A percentile compares a stretch with the other conserved stretches of the same genome.
Evolutionary conservation across 164 flowering plant species (phyloP).

Genomic region (Vitis cinerea): DNA sequence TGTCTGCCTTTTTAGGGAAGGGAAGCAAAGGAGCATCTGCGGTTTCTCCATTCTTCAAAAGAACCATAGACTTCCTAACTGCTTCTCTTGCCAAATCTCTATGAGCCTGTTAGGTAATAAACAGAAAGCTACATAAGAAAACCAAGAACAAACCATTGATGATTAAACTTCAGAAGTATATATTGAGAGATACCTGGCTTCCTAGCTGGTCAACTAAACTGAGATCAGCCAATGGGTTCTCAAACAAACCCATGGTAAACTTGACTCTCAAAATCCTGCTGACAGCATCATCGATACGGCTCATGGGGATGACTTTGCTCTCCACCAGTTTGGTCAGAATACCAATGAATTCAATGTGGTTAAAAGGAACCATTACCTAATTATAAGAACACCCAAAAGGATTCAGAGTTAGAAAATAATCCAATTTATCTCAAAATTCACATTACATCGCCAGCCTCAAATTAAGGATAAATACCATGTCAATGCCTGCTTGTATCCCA

Average conservation of each 20-base stretch:
- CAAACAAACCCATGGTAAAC: conserved; percentile 19
- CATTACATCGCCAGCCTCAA: too few species aligned
- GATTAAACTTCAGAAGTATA: too few species aligned
- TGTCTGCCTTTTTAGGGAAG: conserved; percentile 13
- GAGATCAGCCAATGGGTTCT: conserved; percentile 11
- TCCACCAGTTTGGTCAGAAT: conserved; percentile 14
- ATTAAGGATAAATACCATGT: conserved; percentile 13
- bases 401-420: neutral
- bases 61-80: conserved; percentile 27
- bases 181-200: conserved; percentile 4
- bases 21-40: conserved; percentile 10
- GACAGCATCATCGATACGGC: conserved; percentile 29
- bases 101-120: conserved; percentile 13
- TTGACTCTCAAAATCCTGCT: conserved; percentile 22
- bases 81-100: conserved; percentile 34
- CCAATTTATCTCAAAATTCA: too few species aligned
- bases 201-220: conserved; percentile 5
- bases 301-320: conserved; percentile 13
- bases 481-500: conserved; percentile 19
- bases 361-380: conserved; percentile 24
- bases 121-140: too few species aligned
- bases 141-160: too few species aligned
- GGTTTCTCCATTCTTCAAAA: conserved; percentile 24
- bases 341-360: conserved; percentile 21
- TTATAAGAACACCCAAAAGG: neutral